phyloP scores from a whole-genome alignment of 1,139 yeast genomes.

The Citeromyces hawaiiensis region DNA sequence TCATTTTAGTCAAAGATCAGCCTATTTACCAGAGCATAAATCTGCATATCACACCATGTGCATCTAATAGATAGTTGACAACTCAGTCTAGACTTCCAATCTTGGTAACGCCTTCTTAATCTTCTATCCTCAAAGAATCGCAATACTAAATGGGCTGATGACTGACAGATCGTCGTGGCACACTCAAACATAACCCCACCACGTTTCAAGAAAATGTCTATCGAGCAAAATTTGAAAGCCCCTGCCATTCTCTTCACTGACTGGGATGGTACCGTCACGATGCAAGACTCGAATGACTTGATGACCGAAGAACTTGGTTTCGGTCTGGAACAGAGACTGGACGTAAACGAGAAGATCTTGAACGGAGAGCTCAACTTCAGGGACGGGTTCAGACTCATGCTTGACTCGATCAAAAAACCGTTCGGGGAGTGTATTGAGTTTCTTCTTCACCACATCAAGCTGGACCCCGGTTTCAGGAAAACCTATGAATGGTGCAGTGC shows the following conservation, averaged over 20 bases:
- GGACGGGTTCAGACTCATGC: conserved; percentile 77
- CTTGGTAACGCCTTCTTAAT: no score
- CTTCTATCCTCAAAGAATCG: no score
- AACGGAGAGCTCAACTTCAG: conserved; percentile 59
- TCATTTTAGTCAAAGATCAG: no score
- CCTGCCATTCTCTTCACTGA: conserved; percentile 84
- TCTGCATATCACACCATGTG: no score
- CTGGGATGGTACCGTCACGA: conserved; percentile 95
- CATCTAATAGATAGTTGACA: no score
- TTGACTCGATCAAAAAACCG: conserved; percentile 63
- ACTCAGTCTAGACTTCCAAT: no score
- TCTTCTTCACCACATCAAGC: conserved; percentile 42
- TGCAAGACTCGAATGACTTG: conserved; percentile 83
- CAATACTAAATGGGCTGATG: no score
- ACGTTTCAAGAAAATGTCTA: background rate
- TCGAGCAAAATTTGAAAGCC: conserved; percentile 5
- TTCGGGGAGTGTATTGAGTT: conserved; percentile 72
- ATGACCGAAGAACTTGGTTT: conserved; percentile 83
- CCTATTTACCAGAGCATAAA: no score
- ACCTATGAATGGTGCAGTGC: conserved; percentile 71
- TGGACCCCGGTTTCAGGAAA: conserved; percentile 83
- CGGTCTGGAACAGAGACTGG: conserved; percentile 56
- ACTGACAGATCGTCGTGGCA: background rate
- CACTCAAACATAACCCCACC: background rate
- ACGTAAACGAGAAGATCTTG: conserved; percentile 59